Percentiles rank a stretch among this genome's conserved stretches.
Evolutionary conservation across 208 protist species (phyloP).

Genomic region (Phytomonas serpens): DNA sequence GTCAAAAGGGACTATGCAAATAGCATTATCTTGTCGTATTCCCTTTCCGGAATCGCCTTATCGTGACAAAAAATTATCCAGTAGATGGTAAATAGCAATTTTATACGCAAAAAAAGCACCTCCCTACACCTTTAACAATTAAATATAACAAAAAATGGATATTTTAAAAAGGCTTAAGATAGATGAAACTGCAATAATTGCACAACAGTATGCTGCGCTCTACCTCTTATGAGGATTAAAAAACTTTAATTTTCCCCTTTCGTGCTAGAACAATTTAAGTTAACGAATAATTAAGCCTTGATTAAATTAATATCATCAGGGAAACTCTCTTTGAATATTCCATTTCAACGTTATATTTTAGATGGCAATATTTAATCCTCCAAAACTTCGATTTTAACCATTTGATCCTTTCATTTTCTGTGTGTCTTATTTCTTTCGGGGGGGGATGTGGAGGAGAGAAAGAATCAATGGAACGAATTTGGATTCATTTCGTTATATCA

Average conservation of each 20-base stretch:
- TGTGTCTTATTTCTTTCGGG: slow-evolving; percentile 1
- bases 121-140: neutral
- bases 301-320: neutral
- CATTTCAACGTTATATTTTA: neutral
- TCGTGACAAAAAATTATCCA: neutral
- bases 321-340: neutral
- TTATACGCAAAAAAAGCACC: neutral
- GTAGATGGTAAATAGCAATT: neutral
- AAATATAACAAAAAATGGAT: neutral
- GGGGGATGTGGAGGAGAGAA: neutral
- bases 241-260: neutral
- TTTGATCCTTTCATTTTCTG: neutral
- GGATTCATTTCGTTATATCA: neutral
- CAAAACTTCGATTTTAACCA: neutral
- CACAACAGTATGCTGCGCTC: neutral
- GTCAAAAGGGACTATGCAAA: neutral
- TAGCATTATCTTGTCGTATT: neutral
- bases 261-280: neutral
- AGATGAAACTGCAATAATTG: neutral
- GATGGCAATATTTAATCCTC: neutral
- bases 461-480: neutral
- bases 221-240: neutral
- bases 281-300: neutral
- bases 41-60: neutral
- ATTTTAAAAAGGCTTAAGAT: neutral